phyloP scores from a whole-genome alignment of 495 filamentous ascomycete species.

The Lepraria neglecta region DNA sequence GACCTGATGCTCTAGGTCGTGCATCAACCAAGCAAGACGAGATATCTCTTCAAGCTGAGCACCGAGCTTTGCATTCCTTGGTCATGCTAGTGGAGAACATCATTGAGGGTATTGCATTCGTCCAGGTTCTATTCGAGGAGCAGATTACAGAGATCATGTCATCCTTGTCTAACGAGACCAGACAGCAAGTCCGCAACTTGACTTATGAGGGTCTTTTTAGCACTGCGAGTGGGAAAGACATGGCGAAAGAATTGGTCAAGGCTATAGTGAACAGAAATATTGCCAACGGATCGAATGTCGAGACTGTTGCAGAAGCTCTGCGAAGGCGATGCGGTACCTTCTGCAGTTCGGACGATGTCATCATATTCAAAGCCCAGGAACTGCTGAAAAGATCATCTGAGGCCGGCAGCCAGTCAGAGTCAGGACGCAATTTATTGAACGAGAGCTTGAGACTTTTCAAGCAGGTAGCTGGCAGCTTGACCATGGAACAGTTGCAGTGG shows the following conservation, averaged over 20 bases:
- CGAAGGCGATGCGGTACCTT: constrained; percentile 88
- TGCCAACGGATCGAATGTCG: constrained; percentile 88
- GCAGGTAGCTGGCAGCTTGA: constrained; percentile 74
- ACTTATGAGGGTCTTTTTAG: constrained; percentile 86
- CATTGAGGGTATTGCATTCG: constrained; percentile 93
- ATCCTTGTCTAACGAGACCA: constrained; percentile 63
- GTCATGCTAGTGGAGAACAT: constrained; percentile 74
- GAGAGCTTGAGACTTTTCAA: constrained; percentile 85
- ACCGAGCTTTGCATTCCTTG: constrained; percentile 82
- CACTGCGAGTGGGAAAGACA: constrained; percentile 66
- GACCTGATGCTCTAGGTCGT: constrained; percentile 69
- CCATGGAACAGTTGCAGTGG: constrained; percentile 69
- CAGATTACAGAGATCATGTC: constrained; percentile 78
- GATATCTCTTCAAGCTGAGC: constrained; percentile 81
- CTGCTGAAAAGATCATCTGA: constrained; percentile 81
- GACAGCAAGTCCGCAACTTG: constrained; percentile 61
- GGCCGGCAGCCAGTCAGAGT: constrained; percentile 62
- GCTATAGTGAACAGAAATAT: constrained; percentile 98
- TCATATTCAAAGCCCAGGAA: constrained; percentile 97
- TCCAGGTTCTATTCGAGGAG: constrained; percentile 88
- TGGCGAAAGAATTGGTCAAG: constrained; percentile 95
- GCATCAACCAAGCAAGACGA: constrained; percentile 78
- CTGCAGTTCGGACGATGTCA: constrained; percentile 91
- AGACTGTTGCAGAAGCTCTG: constrained; percentile 90
- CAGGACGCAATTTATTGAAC: constrained; percentile 73